Evolutionary conservation across 257 asterid species (phyloP).

Genomic region (Lavandula angustifolia): DNA sequence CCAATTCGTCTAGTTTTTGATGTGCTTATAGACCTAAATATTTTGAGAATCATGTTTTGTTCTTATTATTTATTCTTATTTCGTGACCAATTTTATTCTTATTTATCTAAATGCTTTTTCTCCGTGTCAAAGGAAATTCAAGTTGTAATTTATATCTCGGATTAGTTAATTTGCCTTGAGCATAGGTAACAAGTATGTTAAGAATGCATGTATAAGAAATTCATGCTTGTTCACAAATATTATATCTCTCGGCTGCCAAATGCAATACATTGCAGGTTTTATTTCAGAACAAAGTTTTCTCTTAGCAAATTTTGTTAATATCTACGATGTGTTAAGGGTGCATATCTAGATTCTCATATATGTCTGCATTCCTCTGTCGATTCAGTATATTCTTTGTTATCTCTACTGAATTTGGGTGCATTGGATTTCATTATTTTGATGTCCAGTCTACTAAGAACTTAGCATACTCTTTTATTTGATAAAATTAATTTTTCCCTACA

Average conservation of each 20-base stretch:
- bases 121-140: background rate
- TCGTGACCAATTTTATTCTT: background rate
- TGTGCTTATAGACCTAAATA: background rate
- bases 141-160: conserved; percentile 5
- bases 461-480: background rate
- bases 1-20: background rate
- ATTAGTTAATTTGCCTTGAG: background rate
- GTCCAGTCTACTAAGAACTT: background rate
- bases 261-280: background rate
- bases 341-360: background rate
- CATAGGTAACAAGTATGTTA: background rate
- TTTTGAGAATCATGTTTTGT: background rate
- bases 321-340: background rate
- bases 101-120: background rate
- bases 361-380: background rate
- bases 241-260: background rate
- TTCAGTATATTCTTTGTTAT: background rate
- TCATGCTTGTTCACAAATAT: background rate
- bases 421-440: conserved; percentile 7
- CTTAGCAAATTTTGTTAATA: background rate
- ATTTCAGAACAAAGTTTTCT: background rate
- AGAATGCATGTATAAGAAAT: background rate
- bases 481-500: background rate
- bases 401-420: conserved; percentile 3
- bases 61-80: background rate